Percentiles rank a stretch among this genome's conserved stretches.
phyloP scores from a whole-genome alignment of 306 rosid genomes.

The Dalbergia cultrata region DNA sequence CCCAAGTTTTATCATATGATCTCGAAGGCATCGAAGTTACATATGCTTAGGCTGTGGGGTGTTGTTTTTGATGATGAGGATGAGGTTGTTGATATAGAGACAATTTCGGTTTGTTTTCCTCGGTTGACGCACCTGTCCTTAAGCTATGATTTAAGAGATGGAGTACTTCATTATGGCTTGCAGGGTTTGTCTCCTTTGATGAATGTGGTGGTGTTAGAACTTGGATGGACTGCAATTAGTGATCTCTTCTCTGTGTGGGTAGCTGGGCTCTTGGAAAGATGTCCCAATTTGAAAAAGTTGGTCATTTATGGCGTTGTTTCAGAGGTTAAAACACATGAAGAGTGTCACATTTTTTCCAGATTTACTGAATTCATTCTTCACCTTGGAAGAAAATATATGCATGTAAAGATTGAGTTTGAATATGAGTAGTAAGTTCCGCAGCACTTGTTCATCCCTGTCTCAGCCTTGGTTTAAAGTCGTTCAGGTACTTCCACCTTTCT shows the following conservation, averaged over 20 bases:
- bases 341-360: slow-evolving; percentile 65
- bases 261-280: slow-evolving; percentile 71
- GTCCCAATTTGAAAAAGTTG: slow-evolving; percentile 76
- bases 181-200: slow-evolving; percentile 69
- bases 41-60: slow-evolving; percentile 75
- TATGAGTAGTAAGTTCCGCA: slow-evolving; percentile 58
- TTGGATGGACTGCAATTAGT: slow-evolving; percentile 80
- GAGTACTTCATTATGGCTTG: slow-evolving; percentile 65
- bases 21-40: slow-evolving; percentile 67
- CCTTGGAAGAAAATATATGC: slow-evolving; percentile 69
- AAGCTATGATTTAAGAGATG: slow-evolving; percentile 71
- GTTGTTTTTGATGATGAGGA: slow-evolving; percentile 74
- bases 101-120: slow-evolving; percentile 72
- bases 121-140: slow-evolving; percentile 64
- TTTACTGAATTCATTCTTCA: slow-evolving; percentile 69
- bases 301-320: slow-evolving; percentile 73
- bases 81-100: slow-evolving; percentile 74
- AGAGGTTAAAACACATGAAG: slow-evolving; percentile 69
- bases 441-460: slow-evolving; percentile 12
- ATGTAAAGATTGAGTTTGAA: slow-evolving; percentile 65
- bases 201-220: slow-evolving; percentile 77
- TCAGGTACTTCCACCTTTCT: slow-evolving; percentile 39
- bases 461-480: slow-evolving; percentile 14
- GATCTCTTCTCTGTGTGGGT: slow-evolving; percentile 86
- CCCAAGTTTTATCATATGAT: slow-evolving; percentile 80